These are phyloP conservation scores for Gossypium laxum DNA, from an alignment of 441 rosid species.

Conservation along the genomic window DNA sequence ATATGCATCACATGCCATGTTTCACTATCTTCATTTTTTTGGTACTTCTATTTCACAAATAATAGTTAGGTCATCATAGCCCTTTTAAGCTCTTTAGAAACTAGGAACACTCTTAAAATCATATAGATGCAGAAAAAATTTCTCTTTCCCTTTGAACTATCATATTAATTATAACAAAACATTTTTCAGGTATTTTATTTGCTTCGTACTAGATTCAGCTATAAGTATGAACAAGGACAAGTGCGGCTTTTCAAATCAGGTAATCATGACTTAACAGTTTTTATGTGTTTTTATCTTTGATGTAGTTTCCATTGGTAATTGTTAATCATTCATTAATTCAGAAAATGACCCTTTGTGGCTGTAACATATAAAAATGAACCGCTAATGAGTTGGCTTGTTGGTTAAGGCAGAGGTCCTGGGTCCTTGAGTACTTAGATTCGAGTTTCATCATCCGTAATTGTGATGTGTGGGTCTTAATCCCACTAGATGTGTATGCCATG, in stretches of 20 bases:
- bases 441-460: too few species aligned
- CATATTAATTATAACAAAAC: slow-evolving; percentile 4
- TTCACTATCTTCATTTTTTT: neutral
- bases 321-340: neutral
- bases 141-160: neutral
- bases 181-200: slow-evolving; percentile 13
- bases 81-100: neutral
- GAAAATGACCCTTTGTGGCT: neutral
- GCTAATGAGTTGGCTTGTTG: too few species aligned
- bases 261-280: neutral
- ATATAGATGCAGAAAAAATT: neutral
- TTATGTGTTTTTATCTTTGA: neutral
- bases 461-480: too few species aligned
- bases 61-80: neutral
- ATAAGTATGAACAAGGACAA: neutral
- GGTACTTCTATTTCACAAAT: neutral
- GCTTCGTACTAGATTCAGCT: neutral
- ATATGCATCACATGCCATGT: neutral
- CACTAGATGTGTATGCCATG: too few species aligned
- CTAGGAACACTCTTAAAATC: neutral
- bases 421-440: too few species aligned
- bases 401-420: too few species aligned
- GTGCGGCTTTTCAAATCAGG: neutral
- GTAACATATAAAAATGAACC: neutral
- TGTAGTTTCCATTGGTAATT: neutral